These are phyloP conservation scores for Stachybotrys chlorohalonatus DNA, from an alignment of 2,329 filamentous ascomycete genomes.

Conservation along the genomic window DNA sequence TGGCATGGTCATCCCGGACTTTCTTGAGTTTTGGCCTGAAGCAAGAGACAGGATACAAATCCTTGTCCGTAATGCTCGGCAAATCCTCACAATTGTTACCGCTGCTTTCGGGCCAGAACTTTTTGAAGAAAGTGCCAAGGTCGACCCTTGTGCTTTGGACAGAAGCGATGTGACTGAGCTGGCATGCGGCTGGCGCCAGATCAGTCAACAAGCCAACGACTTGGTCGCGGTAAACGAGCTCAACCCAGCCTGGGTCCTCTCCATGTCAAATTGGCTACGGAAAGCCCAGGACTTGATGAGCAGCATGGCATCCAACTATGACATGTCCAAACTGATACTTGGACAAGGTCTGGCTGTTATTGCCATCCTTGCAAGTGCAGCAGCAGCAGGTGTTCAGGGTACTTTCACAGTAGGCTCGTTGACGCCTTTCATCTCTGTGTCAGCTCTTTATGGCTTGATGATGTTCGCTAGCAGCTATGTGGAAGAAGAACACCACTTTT, in stretches of 20 bases:
- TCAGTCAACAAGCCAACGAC: conserved; percentile 14
- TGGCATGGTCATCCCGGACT: conserved; percentile 72
- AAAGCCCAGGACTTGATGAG: conserved; percentile 74
- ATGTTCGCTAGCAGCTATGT: conserved; percentile 99
- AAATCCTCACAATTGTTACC: conserved; percentile 69
- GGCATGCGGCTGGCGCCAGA: conserved; percentile 57
- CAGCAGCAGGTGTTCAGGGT: conserved; percentile 6
- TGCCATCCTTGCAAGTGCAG: conserved; percentile 15
- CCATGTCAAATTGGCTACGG: conserved; percentile 54
- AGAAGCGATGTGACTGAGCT: conserved; percentile 42
- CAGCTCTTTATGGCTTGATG: conserved; percentile 64
- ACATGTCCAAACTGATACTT: conserved; percentile 52
- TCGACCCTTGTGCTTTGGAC: conserved; percentile 26
- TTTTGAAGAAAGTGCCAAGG: conserved; percentile 23
- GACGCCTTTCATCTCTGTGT: conserved; percentile 39
- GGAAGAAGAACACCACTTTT: conserved; percentile 97
- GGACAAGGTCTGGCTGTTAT: conserved; percentile 30
- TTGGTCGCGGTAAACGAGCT: conserved; percentile 14
- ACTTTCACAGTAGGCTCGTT: conserved; percentile 10
- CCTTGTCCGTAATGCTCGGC: conserved; percentile 67
- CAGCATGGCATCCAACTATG: conserved; percentile 86
- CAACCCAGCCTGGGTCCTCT: conserved; percentile 29
- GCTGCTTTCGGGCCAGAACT: conserved; percentile 55
- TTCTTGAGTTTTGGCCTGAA: conserved; percentile 64
- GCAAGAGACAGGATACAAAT: conserved; percentile 52